Percentiles rank a stretch among this genome's conserved stretches.
These are phyloP conservation scores for Aspergillus mulundensis DNA, from an alignment of 495 filamentous ascomycete species.

Conservation along the genomic window DNA sequence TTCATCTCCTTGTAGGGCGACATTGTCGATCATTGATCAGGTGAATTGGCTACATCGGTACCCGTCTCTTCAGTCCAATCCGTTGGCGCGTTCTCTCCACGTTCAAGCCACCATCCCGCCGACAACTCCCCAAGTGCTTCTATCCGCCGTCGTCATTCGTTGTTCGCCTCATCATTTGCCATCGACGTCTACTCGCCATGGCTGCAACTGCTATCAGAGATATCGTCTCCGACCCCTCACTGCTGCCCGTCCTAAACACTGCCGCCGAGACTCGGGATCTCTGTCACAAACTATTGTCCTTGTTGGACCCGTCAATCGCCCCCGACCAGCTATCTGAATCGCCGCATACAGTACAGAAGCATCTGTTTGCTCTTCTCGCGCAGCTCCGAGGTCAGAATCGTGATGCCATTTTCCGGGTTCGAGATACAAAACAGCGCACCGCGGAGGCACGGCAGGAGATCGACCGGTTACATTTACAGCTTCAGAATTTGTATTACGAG, in stretches of 20 bases:
- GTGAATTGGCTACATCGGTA: not conserved
- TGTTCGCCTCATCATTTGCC: not conserved
- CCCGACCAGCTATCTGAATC: conserved; percentile 31
- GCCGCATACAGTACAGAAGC: conserved; percentile 63
- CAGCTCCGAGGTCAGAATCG: conserved; percentile 81
- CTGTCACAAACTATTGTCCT: conserved; percentile 66
- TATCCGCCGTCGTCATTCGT: conserved; percentile 7
- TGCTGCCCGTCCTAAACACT: conserved; percentile 66
- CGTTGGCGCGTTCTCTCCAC: conserved; percentile 13
- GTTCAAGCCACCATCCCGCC: conserved; percentile 13
- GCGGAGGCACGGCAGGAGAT: conserved; percentile 86
- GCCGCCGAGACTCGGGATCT: conserved; percentile 67
- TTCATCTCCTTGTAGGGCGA: not conserved
- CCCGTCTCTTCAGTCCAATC: conserved; percentile 8
- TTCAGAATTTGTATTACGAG: conserved; percentile 97
- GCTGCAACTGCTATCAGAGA: conserved; percentile 39
- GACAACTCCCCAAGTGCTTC: conserved; percentile 2
- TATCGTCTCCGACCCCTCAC: conserved; percentile 65
- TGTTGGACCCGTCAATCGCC: conserved; percentile 44
- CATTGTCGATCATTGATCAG: not conserved
- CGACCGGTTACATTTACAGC: conserved; percentile 82
- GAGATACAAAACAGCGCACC: conserved; percentile 82
- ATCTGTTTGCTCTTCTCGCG: conserved; percentile 71
- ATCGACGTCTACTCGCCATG: conserved; percentile 30
- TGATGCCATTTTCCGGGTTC: conserved; percentile 70